Conservation (phyloP, 768 basidiomycete species). For the Phlebiopsis flavidoalba region DNA sequence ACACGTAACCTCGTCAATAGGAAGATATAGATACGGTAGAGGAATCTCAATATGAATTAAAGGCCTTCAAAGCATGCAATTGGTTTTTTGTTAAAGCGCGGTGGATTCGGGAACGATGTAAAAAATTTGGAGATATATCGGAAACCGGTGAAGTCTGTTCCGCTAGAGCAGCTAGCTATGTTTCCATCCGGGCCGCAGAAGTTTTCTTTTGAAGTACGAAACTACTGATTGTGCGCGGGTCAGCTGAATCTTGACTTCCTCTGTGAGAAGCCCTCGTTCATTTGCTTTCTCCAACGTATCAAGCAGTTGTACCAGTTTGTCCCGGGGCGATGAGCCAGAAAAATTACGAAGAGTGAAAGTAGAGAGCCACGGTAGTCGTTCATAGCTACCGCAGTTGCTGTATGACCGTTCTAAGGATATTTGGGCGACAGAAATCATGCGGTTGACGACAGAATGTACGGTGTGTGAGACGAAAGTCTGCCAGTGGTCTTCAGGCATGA, state of each 20-base stretch:
- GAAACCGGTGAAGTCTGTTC: no score
- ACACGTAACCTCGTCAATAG: no score
- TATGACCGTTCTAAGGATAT: not conserved
- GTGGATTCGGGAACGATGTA: no score
- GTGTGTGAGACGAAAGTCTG: not conserved
- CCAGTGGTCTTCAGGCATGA: not conserved
- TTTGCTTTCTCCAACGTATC: not conserved
- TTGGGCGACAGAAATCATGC: not conserved
- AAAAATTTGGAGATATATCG: no score
- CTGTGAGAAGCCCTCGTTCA: not conserved
- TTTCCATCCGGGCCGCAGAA: not conserved
- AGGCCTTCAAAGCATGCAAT: no score
- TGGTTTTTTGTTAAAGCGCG: no score
- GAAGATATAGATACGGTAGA: no score
- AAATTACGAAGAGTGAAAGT: not conserved
- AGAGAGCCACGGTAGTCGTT: not conserved
- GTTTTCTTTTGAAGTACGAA: not conserved
- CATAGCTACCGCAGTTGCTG: not conserved
- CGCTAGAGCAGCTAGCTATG: no score
- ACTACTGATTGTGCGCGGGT: not conserved
- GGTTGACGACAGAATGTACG: not conserved
- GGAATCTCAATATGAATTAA: no score
- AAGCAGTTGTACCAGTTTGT: not conserved
- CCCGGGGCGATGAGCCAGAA: not conserved
- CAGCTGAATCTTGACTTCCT: not conserved